A percentile compares a stretch with the other conserved stretches of the same genome.
These are phyloP conservation scores for Tulasnella calospora DNA, from an alignment of 768 basidiomycete species.

Conservation along the genomic window DNA sequence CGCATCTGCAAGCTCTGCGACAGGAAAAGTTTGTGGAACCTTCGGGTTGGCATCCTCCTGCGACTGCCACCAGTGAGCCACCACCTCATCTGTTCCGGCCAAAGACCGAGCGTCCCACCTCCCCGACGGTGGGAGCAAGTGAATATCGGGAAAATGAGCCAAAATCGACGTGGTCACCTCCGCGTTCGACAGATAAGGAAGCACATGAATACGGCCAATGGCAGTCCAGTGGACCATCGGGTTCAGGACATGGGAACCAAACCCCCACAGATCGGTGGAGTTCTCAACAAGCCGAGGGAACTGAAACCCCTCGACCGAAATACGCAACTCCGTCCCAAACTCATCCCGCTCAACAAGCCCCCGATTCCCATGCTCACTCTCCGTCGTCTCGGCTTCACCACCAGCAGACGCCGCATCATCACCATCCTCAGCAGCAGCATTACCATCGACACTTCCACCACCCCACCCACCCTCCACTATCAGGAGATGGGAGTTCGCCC, in stretches of 20 bases:
- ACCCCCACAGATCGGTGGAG: neutral
- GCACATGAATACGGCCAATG: neutral
- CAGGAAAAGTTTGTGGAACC: constrained; percentile 11
- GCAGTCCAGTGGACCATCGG: neutral
- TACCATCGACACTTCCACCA: constrained; percentile 28
- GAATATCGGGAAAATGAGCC: neutral
- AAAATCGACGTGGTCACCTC: constrained; percentile 26
- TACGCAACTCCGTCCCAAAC: constrained; percentile 14
- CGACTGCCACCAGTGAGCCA: constrained; percentile 22
- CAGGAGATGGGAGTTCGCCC: constrained; percentile 17
- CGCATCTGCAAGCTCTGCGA: constrained; percentile 7
- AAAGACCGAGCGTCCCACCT: constrained; percentile 15
- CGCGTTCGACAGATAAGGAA: constrained; percentile 7
- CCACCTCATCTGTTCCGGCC: constrained; percentile 23
- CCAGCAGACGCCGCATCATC: constrained; percentile 30
- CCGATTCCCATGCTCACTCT: constrained; percentile 19
- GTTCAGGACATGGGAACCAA: neutral
- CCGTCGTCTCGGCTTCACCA: constrained; percentile 21
- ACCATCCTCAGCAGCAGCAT: constrained; percentile 32
- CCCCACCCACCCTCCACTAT: constrained; percentile 30
- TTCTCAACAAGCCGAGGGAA: neutral
- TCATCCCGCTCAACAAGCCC: constrained; percentile 27
- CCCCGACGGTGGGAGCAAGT: neutral
- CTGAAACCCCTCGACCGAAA: neutral
- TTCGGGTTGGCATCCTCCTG: constrained; percentile 13